Base-by-base conservation (phyloP, 2,329 filamentous ascomycete genomes). In the Cyclaneusma minus region DNA sequence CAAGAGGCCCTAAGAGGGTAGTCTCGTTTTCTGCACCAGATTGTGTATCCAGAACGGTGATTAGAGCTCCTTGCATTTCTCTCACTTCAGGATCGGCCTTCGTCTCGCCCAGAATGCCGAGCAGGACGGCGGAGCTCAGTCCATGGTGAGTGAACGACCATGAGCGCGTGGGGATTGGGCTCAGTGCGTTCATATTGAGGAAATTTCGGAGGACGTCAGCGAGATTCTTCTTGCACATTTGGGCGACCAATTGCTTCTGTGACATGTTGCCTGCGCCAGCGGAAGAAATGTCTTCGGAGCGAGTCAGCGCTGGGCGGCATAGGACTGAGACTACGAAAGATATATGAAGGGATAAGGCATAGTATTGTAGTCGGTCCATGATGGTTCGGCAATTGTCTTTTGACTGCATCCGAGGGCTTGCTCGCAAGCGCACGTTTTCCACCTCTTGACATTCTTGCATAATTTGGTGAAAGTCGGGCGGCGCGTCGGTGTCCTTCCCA, bases 91-190 rank as follows among this genome's bases (percentile, higher is more conserved):
- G 64, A 32, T 75, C 68, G 3, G 62, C 54, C 44, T 73, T 72
- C 2, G 68, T 72, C 36, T 74, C 68, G 25, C 64, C 65, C 2
- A 74, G 43, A 26, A 76, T 71, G 10, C 69, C 69, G 6, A 76
- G 60, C 3, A 76, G 52, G 3, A 76, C 57, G 1, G 70, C 70
- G 0, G 70, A 76, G 6, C 69, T 75, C 6, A 76, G 56, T 2
- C 70, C 68, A 38, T 76, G 68, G 31, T 75, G 75, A 1, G 70
- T 76, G 33, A 75, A 75, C 0, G 70, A 69, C 70, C 70, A 76
- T 30, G 67, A 74, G 14, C 70, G 56, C 0, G 70, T 76, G 1
- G 70, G 70, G 24, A 75, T 74, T 6, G 71, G 64, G 2, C 68
- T 74, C 16, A 76, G 51, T 35, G 73, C 69, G 44, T 76, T 69